phyloP scores from a whole-genome alignment of 2,329 filamentous ascomycete species.

The Curvularia verruculosa region DNA sequence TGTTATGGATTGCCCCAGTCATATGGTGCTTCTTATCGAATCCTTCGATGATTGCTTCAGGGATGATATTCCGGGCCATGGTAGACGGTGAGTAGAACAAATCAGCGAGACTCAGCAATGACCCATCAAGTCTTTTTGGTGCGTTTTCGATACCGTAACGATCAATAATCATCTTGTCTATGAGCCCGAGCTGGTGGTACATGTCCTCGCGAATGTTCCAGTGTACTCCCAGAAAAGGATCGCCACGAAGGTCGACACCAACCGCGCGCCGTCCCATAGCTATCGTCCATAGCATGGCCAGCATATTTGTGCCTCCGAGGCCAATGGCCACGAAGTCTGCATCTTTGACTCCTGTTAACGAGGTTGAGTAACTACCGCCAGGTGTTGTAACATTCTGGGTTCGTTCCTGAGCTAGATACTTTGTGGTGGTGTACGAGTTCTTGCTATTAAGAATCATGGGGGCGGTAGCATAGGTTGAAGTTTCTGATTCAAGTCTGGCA shows the following conservation, averaged over 20 bases:
- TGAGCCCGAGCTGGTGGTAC: slow-evolving; percentile 26
- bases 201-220: slow-evolving; percentile 29
- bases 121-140: slow-evolving; percentile 21
- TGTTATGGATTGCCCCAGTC: slow-evolving; percentile 18
- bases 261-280: slow-evolving; percentile 22
- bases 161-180: slow-evolving; percentile 27
- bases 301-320: slow-evolving; percentile 25
- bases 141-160: slow-evolving; percentile 17
- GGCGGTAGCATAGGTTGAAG: not conserved
- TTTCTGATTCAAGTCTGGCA: not conserved
- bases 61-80: slow-evolving; percentile 18
- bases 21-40: slow-evolving; percentile 20
- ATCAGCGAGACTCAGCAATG: slow-evolving; percentile 18
- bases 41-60: slow-evolving; percentile 22
- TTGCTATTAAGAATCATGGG: slow-evolving; percentile 4
- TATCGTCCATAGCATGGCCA: slow-evolving; percentile 27
- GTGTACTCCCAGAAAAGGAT: slow-evolving; percentile 27
- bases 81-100: slow-evolving; percentile 19
- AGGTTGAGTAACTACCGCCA: slow-evolving; percentile 8
- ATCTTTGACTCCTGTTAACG: slow-evolving; percentile 22
- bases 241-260: slow-evolving; percentile 23
- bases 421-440: slow-evolving; percentile 5
- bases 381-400: slow-evolving; percentile 7
- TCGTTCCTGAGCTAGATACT: slow-evolving; percentile 12
- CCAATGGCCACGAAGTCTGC: slow-evolving; percentile 25